Percentiles rank a stretch among this genome's conserved stretches.
Conservation (phyloP, 2,329 filamentous ascomycete species). For the Lecanicillium sp. region DNA sequence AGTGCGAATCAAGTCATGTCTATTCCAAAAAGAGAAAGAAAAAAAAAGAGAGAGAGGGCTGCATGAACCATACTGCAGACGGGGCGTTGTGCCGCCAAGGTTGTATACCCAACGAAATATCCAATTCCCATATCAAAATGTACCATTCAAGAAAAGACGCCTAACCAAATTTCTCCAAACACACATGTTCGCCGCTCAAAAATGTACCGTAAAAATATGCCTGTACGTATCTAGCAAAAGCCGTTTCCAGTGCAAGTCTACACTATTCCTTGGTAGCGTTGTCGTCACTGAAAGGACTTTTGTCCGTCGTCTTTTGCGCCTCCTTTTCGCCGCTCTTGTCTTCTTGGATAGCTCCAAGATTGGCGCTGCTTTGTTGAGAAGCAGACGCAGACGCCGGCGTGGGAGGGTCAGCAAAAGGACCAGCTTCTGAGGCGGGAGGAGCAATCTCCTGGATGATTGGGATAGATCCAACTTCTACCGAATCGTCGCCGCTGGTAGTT, state of each 20-base stretch:
- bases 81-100: neutral
- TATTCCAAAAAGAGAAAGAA: neutral
- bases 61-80: neutral
- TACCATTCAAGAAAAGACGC: slow-evolving; percentile 12
- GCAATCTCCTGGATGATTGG: slow-evolving; percentile 43
- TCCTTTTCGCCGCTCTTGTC: slow-evolving; percentile 24
- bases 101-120: neutral
- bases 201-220: slow-evolving; percentile 13
- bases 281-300: slow-evolving; percentile 49
- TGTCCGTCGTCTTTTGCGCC: slow-evolving; percentile 17
- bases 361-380: slow-evolving; percentile 29
- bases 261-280: slow-evolving; percentile 48
- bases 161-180: slow-evolving; percentile 14
- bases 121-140: neutral
- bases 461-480: slow-evolving; percentile 29
- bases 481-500: slow-evolving; percentile 11
- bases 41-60: neutral
- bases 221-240: too few species aligned
- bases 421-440: slow-evolving; percentile 34
- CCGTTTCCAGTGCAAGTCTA: too few species aligned
- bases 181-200: slow-evolving; percentile 8
- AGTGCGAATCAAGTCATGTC: slow-evolving; percentile 1
- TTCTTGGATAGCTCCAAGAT: slow-evolving; percentile 47
- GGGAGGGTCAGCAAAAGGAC: slow-evolving; percentile 41
- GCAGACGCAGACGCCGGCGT: slow-evolving; percentile 14